Conservation (phyloP, 768 basidiomycete genomes). For the Leccinum aurantiacum region DNA sequence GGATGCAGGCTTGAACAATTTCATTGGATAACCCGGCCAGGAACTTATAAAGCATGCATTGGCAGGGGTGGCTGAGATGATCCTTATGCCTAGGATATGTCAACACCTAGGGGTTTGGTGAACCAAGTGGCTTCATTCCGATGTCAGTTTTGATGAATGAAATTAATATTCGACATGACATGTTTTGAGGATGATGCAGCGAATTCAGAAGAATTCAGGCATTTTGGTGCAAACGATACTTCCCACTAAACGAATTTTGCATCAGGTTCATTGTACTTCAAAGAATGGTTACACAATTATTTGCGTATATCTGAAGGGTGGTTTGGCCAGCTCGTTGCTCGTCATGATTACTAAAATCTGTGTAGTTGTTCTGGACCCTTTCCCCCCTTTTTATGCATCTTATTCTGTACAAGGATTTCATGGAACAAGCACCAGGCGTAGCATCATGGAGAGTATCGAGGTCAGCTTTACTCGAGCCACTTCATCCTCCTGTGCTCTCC, state of each 20-base stretch:
- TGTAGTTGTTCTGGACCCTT: background rate
- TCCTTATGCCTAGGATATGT: slow-evolving; percentile 47
- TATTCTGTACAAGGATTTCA: background rate
- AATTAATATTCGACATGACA: no score
- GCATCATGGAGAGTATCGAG: background rate
- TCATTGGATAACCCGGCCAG: slow-evolving; percentile 60
- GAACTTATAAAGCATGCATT: slow-evolving; percentile 53
- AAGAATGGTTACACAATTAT: background rate
- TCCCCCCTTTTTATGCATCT: background rate
- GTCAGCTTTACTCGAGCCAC: background rate
- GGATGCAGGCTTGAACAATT: slow-evolving; percentile 68
- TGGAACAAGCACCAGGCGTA: background rate
- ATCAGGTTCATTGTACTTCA: slow-evolving; percentile 6
- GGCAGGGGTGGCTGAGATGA: slow-evolving; percentile 34
- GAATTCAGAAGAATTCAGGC: slow-evolving; percentile 42
- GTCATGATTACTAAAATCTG: background rate
- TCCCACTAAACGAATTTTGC: slow-evolving; percentile 52
- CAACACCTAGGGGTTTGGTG: slow-evolving; percentile 51
- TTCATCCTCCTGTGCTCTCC: background rate
- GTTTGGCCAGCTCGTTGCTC: slow-evolving; percentile 2
- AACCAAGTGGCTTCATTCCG: slow-evolving; percentile 50
- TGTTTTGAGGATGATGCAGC: background rate
- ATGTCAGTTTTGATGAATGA: slow-evolving; percentile 60
- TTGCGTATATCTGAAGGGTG: slow-evolving; percentile 2
- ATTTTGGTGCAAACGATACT: slow-evolving; percentile 59